Base-by-base conservation (phyloP, 257 asterid genomes). In the Solanum rostratum region DNA sequence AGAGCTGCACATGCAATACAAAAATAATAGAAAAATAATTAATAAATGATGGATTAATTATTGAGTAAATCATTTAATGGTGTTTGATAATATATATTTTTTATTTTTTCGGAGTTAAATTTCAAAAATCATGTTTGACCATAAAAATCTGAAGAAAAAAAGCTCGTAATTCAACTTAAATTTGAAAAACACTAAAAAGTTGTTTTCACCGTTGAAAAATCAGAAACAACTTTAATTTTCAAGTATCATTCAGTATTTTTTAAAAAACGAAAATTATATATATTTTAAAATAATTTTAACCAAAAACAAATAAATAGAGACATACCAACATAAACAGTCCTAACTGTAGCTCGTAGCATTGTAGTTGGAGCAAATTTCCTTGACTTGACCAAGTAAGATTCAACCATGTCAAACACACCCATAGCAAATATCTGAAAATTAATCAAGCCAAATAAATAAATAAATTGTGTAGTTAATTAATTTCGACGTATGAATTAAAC, bases 391-490 rank as follows among this genome's bases (percentile, higher is more conserved):
- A 91, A 43, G 78, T 20, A 87, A 12, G 91, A 84, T 69, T 91
- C 92, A 20, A 88, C 46, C 90, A 90, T 87, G 55, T 91, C 94
- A 54, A 87, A 91, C 0, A 90, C 92, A 1, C 91, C 89, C 94
- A 91, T 91, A 0, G 94, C 94, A 27, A 76, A 91, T 14, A 91
- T 84, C 94, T 90, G 2, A 84, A 84, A 62, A 13, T 90, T 83
- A 15, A 91, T 88, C 90, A 90, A 89, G 2, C 54, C 62, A 0
- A 53, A 53, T 10, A 20, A 53, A 53, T 0, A 33, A 33, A 30
- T 2, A 30, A 30, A 30, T 52, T 15, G 9, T 52, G 6, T 52
- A 52, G 20, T 15, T 52, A 4, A 33, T 7, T 16, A 53, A 16
- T 53, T 6, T 53, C 18, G 22, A 18, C 10, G n/a, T 53, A 10